These are phyloP conservation scores for Tagetes erecta DNA, from an alignment of 129 eudicot species.

Conservation along the genomic window DNA sequence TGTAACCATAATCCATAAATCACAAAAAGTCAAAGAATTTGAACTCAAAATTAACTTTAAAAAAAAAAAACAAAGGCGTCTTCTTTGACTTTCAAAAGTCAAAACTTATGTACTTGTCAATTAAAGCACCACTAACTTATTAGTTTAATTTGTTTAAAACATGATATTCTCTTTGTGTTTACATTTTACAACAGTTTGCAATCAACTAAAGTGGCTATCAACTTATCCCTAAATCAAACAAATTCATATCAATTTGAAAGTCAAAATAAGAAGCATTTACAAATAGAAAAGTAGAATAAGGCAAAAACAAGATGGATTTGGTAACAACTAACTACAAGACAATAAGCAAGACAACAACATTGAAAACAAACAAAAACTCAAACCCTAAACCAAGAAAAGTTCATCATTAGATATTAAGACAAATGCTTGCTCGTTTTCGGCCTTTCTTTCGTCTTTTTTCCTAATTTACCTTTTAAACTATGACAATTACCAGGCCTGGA, in stretches of 20 bases:
- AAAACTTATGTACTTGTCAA: conserved; percentile 19
- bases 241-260: conserved; percentile 19
- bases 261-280: conserved; percentile 28
- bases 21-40: background rate
- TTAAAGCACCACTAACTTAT: background rate
- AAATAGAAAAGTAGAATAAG: conserved; percentile 21
- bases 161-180: background rate
- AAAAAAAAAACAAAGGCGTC: background rate
- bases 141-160: background rate
- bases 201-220: conserved; percentile 1
- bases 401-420: conserved; percentile 24
- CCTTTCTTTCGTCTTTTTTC: conserved; percentile 32
- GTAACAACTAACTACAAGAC: conserved; percentile 32
- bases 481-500: conserved; percentile 11
- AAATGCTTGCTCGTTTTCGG: conserved; percentile 19
- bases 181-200: background rate
- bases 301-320: conserved; percentile 23
- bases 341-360: conserved; percentile 31
- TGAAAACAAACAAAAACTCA: conserved; percentile 28
- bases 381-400: conserved; percentile 32
- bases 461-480: conserved; percentile 17
- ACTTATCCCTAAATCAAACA: conserved; percentile 22
- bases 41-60: conserved; percentile 5
- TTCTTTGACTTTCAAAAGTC: conserved; percentile 27
- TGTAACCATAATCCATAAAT: conserved; percentile 12